Evolutionary conservation across 1,139 yeast genomes (phyloP).

Genomic region (Hemisphaericaspora lyxosophila): DNA sequence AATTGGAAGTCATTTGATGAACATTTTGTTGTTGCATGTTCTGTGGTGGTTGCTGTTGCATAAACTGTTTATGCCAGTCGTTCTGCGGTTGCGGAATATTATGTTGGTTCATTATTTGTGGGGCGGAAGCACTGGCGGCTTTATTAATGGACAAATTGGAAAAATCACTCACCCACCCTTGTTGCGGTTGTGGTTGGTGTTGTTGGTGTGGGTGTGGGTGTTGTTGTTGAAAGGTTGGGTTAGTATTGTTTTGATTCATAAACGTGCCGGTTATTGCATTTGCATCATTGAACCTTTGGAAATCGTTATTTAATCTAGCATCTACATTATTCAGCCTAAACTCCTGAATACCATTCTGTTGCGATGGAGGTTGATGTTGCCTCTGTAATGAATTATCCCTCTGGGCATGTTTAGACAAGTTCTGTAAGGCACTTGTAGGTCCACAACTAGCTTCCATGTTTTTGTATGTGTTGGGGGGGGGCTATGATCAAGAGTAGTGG

Average conservation of each 20-base stretch:
- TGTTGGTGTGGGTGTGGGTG: conserved; percentile 13
- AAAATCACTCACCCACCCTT: conserved; percentile 37
- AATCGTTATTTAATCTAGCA: conserved; percentile 33
- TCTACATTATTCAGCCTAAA: conserved; percentile 23
- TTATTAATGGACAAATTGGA: conserved; percentile 24
- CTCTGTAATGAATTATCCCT: conserved; percentile 34
- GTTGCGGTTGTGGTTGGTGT: conserved; percentile 9
- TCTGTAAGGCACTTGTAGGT: conserved; percentile 37
- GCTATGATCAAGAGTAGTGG: not conserved
- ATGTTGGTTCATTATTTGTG: conserved; percentile 9
- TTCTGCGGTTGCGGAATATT: conserved; percentile 11
- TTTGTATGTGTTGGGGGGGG: not conserved
- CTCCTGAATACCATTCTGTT: conserved; percentile 8
- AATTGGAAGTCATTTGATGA: conserved; percentile 12
- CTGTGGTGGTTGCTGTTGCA: conserved; percentile 14
- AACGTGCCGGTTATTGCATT: conserved; percentile 23
- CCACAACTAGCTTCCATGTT: conserved; percentile 40
- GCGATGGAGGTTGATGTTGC: conserved; percentile 18
- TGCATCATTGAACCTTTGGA: conserved; percentile 28
- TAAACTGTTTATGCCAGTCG: conserved; percentile 34
- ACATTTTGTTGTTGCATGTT: conserved; percentile 6
- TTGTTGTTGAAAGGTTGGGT: conserved; percentile 14
- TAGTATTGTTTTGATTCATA: conserved; percentile 16
- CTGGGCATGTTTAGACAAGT: conserved; percentile 33
- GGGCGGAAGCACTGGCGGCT: conserved; percentile 10